Evolutionary conservation across 2,329 filamentous ascomycete genomes (phyloP).

Genomic region (Botrytis paeoniae): DNA sequence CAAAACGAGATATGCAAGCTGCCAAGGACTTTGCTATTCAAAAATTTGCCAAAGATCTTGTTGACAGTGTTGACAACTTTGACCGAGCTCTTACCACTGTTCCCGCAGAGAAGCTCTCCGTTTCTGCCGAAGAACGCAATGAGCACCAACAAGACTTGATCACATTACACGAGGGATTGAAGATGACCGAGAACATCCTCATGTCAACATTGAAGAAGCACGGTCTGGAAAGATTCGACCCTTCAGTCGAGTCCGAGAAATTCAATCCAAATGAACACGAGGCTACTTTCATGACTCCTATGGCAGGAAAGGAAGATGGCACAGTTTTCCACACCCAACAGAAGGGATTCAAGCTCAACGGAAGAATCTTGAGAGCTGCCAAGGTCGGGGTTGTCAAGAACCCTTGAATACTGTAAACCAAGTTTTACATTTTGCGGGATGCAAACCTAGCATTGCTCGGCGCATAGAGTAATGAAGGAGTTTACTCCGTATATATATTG

Average conservation of each 20-base stretch:
- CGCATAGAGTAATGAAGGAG: neutral
- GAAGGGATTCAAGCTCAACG: slow-evolving; percentile 94
- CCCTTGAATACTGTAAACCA: slow-evolving; percentile 25
- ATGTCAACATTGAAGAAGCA: slow-evolving; percentile 90
- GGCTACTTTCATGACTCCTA: slow-evolving; percentile 89
- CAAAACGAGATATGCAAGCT: slow-evolving; percentile 80
- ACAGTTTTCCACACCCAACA: slow-evolving; percentile 89
- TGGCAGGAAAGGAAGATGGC: slow-evolving; percentile 84
- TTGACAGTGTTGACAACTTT: slow-evolving; percentile 95
- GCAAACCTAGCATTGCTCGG: slow-evolving; percentile 1
- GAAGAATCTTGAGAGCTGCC: slow-evolving; percentile 81
- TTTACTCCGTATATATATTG: neutral
- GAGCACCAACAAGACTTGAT: slow-evolving; percentile 67
- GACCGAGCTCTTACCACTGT: slow-evolving; percentile 86
- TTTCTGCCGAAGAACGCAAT: slow-evolving; percentile 46
- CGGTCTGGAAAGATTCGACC: slow-evolving; percentile 85
- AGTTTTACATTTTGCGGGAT: neutral
- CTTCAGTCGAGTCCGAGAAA: slow-evolving; percentile 66
- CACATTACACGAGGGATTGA: slow-evolving; percentile 82
- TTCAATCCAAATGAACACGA: slow-evolving; percentile 98
- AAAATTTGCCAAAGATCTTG: slow-evolving; percentile 87
- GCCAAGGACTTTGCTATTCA: slow-evolving; percentile 94
- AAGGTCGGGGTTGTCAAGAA: slow-evolving; percentile 98
- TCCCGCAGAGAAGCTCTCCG: slow-evolving; percentile 66
- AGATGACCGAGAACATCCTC: slow-evolving; percentile 91